Evolutionary conservation across 192 early-diverging fungal genomes (phyloP).

Genomic region (Umbelopsis ramanniana): DNA sequence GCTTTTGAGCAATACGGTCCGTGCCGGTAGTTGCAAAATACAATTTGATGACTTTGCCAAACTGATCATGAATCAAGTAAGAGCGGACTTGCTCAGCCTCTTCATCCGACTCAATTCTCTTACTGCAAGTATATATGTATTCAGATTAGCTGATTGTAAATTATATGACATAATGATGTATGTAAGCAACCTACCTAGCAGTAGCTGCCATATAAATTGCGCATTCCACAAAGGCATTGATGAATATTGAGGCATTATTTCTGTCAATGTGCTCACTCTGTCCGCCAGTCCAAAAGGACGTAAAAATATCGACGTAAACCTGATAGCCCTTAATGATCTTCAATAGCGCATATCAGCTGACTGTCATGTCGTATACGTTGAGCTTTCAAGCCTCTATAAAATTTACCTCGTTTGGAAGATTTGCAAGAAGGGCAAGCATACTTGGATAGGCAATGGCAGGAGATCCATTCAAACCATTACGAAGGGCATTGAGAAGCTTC

Average conservation of each 20-base stretch:
- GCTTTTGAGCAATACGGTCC: slow-evolving; percentile 21
- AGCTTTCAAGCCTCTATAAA: slow-evolving; percentile 23
- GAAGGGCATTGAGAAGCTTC: slow-evolving; percentile 73
- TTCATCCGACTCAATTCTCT: slow-evolving; percentile 18
- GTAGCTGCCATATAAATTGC: slow-evolving; percentile 55
- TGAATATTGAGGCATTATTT: slow-evolving; percentile 48
- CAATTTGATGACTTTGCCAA: slow-evolving; percentile 47
- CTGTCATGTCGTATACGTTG: neutral
- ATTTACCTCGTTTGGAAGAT: slow-evolving; percentile 58
- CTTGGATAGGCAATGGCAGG: slow-evolving; percentile 73
- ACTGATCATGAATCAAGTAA: slow-evolving; percentile 33
- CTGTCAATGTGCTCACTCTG: slow-evolving; percentile 51
- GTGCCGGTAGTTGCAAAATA: slow-evolving; percentile 41
- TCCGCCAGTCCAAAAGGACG: slow-evolving; percentile 63
- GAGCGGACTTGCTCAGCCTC: neutral
- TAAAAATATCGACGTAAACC: slow-evolving; percentile 66
- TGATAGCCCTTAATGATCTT: slow-evolving; percentile 42
- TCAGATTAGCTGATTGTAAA: neutral
- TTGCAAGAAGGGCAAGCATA: slow-evolving; percentile 72
- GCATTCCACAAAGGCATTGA: slow-evolving; percentile 72
- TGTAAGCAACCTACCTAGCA: slow-evolving; percentile 37
- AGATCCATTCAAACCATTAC: slow-evolving; percentile 66
- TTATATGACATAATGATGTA: neutral
- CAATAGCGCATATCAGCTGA: slow-evolving; percentile 33
- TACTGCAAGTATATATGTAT: neutral